Evolutionary conservation across 2,329 filamentous ascomycete species (phyloP), one percentile per base, ranked within the genome.

Genomic region (Ciborinia camelliae): DNA sequence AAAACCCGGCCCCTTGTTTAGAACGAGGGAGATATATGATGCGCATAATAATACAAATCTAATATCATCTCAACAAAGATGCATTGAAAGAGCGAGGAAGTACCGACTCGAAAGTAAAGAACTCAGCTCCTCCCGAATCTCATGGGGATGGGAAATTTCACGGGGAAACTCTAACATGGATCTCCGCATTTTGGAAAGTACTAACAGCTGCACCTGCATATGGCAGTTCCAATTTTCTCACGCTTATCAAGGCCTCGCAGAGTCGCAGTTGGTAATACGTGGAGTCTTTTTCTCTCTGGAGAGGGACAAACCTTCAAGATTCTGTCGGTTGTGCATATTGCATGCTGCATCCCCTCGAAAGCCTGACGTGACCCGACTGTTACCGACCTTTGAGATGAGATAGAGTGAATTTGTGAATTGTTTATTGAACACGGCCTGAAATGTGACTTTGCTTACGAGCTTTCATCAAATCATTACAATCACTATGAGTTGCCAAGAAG

Each of bases 171-270:
- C 32, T 37, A 30, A 23, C 45, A 61, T 51, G 32, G 32, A 39
- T 61, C 6, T 66, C 61, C 64, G 50, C 61, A 59, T 65, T 54
- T 53, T 48, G 7, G 23, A 30, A n/a, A 32, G 41, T 39, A 51
- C 45, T 39, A 37, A 51, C n/a, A 57, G 41, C 61, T 64, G 53
- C 61, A 66, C 53, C 64, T 66, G 64, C 64, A 66, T 66, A 55
- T 53, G 41, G 61, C 45, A 59, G n/a, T 60, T 59, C 43, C 41
- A 59, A 26, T 59, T 48, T 48, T 47, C 55, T 47, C 55, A 47
- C 28, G 41, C 55, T 47, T 59, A 47, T 47, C 55, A 58, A 58
- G 39, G 20, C 6, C 35, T 41, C 45, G 57, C 28, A 52, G 35
- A 48, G 26, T 35, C 52, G 53, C 32, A 58, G 43, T 41, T 47